Conservation (phyloP, 345 rosid species). For the Linum tenue region DNA sequence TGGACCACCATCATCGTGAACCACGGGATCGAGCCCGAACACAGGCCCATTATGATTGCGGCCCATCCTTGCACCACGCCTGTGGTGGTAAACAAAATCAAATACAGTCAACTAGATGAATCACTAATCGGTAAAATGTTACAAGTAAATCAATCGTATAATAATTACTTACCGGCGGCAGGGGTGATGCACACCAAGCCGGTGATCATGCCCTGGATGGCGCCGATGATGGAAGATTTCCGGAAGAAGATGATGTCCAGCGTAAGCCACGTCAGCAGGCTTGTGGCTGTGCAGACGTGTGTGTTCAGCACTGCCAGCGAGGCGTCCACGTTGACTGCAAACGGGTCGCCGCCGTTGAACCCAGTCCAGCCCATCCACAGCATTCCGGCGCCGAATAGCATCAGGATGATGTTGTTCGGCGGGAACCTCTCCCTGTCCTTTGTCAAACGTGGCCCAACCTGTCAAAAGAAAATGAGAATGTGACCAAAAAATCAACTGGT, state of each 20-base stretch:
- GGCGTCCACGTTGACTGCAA: constrained; percentile 22
- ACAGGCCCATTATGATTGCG: constrained; percentile 39
- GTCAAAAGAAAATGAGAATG: background rate
- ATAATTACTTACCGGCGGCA: constrained; percentile 30
- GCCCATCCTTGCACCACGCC: constrained; percentile 51
- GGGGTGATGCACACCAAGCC: constrained; percentile 51
- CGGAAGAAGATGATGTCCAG: constrained; percentile 28
- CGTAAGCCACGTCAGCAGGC: constrained; percentile 36
- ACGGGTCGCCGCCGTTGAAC: constrained; percentile 52
- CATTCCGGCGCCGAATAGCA: constrained; percentile 42
- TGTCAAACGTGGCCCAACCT: constrained; percentile 42
- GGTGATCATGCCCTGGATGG: constrained; percentile 51
- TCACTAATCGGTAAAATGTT: background rate
- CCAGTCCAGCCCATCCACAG: constrained; percentile 58
- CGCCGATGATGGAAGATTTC: constrained; percentile 44
- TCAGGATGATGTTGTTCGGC: constrained; percentile 39
- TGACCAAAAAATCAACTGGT: too few species aligned
- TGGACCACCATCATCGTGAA: constrained; percentile 46
- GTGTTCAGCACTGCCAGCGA: constrained; percentile 43
- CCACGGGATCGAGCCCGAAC: constrained; percentile 48
- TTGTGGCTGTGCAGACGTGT: constrained; percentile 40
- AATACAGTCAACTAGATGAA: background rate
- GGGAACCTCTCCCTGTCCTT: constrained; percentile 43
- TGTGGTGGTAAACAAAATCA: background rate
- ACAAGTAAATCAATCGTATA: background rate